Evolutionary conservation across 176 grass and related monocot genomes (phyloP), one percentile per base, ranked within the genome.

Genomic region (Hordeum marinum): DNA sequence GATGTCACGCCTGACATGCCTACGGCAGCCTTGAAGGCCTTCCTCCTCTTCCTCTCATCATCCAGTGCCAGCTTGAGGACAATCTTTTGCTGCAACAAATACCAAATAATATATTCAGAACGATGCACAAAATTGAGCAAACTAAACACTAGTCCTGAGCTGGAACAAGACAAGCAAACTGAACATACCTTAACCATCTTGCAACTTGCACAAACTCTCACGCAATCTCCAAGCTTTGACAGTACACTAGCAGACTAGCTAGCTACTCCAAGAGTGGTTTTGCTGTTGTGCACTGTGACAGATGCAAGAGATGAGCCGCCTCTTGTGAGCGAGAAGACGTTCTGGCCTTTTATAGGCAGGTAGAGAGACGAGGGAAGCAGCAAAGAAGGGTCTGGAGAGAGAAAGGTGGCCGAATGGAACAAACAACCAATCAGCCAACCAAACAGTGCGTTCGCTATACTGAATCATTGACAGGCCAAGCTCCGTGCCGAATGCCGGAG

Each of bases 21-120:
- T 11, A 93, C 94, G 27, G 94, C 91, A 62, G 88, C 82, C 86
- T 93, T 95, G 72, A 95, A 89, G 82, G 88, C 94, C 81, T 93
- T 96, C 76, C 80, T 83, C 65, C 67, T 88, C 72, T 85, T 96
- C 83, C 61, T 93, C 70, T 90, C 79, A 2, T 88, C 81, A 17
- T 95, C 94, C 77, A 93, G 75, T 1, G 70, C 57, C 74, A 95
- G 42, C 83, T 87, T 95, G 50, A 95, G 76, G 21, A 95, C 86
- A 72, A 95, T 82, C 88, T 95, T 95, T 93, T 95, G 94, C 94
- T 93, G 85, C 77, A 88, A 23, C 55, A 79, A 43, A 50, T 4
- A 63, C 50, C 21, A 65, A 63, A 72, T 5, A 46, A 41, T 32
- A 32, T 32, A 72, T 72, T 75, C 27, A 74, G 26, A 55, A 14